These are phyloP conservation scores for Botrytis tulipae DNA, from an alignment of 2,329 filamentous ascomycete genomes.

Conservation along the genomic window DNA sequence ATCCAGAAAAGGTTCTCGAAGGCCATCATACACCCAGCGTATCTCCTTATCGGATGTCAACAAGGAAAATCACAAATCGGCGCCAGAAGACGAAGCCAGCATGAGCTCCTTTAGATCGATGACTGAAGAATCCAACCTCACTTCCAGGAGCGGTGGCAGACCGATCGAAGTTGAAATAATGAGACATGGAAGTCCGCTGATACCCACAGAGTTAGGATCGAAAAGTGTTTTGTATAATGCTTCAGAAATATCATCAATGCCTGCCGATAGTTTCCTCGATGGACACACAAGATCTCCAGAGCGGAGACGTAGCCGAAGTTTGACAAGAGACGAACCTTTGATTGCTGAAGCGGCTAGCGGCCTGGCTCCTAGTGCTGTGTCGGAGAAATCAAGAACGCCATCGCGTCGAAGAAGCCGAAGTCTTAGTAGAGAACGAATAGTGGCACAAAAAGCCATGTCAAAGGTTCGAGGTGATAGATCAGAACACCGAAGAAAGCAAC, in stretches of 20 bases:
- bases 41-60: conserved; percentile 58
- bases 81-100: conserved; percentile 62
- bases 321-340: conserved; percentile 35
- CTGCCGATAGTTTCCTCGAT: conserved; percentile 68
- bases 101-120: conserved; percentile 74
- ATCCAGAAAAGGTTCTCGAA: conserved; percentile 64
- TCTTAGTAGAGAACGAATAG: conserved; percentile 62
- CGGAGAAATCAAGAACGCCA: conserved; percentile 57
- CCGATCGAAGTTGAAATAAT: conserved; percentile 88
- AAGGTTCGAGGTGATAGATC: conserved; percentile 57
- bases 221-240: conserved; percentile 63
- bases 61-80: conserved; percentile 43
- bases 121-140: conserved; percentile 75
- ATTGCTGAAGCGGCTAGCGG: conserved; percentile 42
- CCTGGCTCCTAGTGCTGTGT: conserved; percentile 39
- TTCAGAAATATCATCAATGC: conserved; percentile 86
- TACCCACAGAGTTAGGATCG: conserved; percentile 56
- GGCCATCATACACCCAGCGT: conserved; percentile 65
- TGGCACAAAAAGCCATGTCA: conserved; percentile 65
- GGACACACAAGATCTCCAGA: conserved; percentile 40
- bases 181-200: conserved; percentile 66
- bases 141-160: conserved; percentile 56
- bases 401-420: conserved; percentile 59
- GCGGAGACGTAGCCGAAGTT: conserved; percentile 37
- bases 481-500: conserved; percentile 43